Evolutionary conservation across 257 asterid genomes (phyloP).

Genomic region (Forsythia suspensa): DNA sequence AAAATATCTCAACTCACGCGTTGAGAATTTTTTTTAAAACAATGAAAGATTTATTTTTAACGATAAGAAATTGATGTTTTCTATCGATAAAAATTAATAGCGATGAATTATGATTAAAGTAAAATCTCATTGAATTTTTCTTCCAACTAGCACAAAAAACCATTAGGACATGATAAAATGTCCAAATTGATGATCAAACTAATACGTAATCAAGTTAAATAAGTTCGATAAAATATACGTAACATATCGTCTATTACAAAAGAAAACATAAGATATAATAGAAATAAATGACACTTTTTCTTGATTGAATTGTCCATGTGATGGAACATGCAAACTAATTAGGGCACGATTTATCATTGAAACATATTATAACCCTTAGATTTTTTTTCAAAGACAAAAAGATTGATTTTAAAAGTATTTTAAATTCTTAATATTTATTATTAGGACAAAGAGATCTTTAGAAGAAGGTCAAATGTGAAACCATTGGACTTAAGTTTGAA

Average conservation of each 20-base stretch:
- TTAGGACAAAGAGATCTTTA: background rate
- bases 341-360: background rate
- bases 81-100: background rate
- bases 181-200: too few relatives aligned
- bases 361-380: background rate
- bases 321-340: background rate
- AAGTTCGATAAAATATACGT: too few relatives aligned
- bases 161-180: too few relatives aligned
- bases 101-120: background rate
- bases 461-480: background rate
- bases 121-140: too few relatives aligned
- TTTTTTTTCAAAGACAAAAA: background rate
- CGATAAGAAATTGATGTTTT: background rate
- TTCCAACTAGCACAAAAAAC: too few relatives aligned
- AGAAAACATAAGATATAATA: background rate
- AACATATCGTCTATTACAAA: too few relatives aligned
- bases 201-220: too few relatives aligned
- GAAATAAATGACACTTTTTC: background rate
- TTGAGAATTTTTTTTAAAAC: background rate
- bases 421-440: background rate
- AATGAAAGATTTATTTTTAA: too few relatives aligned
- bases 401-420: background rate
- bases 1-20: background rate
- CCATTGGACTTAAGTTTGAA: slow-evolving; percentile 11
- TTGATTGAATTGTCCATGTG: background rate